Percentiles rank a stretch among this genome's conserved stretches.
Conservation (phyloP, 352 stramenopile species). For the Globisporangium polare region DNA sequence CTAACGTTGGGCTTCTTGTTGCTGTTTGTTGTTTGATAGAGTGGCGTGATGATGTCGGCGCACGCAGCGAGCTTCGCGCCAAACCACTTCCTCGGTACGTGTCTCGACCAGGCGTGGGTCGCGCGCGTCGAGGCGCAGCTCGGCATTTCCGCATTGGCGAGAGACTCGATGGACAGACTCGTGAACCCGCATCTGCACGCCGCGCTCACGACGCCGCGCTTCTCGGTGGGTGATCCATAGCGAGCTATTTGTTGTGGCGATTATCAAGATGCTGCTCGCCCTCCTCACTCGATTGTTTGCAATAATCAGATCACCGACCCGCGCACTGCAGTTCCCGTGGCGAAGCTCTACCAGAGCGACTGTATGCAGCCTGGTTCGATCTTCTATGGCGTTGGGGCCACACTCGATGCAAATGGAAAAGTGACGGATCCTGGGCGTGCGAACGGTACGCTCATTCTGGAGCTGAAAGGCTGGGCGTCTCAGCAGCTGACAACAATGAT, state of each 20-base stretch:
- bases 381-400: conserved; percentile 35
- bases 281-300: neutral
- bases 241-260: no score
- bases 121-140: conserved; percentile 17
- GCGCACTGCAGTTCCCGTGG: conserved; percentile 18
- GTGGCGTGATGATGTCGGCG: neutral
- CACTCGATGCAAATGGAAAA: conserved; percentile 22
- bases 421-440: conserved; percentile 25
- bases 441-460: conserved; percentile 41
- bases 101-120: conserved; percentile 37
- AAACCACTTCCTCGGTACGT: conserved; percentile 38
- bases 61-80: conserved; percentile 21
- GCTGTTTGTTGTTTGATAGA: neutral
- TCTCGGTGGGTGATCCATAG: conserved; percentile 16
- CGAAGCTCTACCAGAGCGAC: conserved; percentile 25
- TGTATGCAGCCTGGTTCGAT: conserved; percentile 21
- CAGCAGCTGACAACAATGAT: conserved; percentile 34
- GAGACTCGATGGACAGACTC: conserved; percentile 20
- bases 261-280: neutral
- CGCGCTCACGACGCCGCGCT: conserved; percentile 28
- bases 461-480: conserved; percentile 36
- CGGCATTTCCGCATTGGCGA: conserved; percentile 22
- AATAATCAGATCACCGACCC: conserved; percentile 26
- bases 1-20: neutral
- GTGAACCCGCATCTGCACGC: conserved; percentile 30